Evolutionary conservation across 257 asterid genomes (phyloP).

Genomic region (Solanum dulcamara): DNA sequence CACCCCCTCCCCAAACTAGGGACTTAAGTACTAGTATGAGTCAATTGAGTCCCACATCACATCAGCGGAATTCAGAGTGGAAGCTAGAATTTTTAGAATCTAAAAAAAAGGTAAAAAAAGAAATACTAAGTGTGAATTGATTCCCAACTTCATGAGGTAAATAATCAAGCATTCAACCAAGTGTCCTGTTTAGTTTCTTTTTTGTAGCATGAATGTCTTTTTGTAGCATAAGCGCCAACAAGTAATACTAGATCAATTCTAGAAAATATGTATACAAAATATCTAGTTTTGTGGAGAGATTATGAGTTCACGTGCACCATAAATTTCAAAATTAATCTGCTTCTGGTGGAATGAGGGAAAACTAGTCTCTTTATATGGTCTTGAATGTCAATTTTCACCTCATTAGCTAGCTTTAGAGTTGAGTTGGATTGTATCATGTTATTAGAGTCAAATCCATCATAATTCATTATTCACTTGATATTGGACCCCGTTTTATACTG

Average conservation of each 20-base stretch:
- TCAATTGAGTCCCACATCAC: neutral
- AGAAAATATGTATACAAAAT: neutral
- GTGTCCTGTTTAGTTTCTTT: no score
- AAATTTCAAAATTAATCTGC: no score
- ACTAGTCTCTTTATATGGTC: neutral
- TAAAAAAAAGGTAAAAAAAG: no score
- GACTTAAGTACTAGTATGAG: neutral
- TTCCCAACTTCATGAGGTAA: no score
- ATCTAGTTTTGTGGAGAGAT: neutral
- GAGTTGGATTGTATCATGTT: accelerated
- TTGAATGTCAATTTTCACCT: neutral
- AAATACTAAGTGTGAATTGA: no score
- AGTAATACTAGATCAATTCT: neutral
- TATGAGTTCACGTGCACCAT: accelerated
- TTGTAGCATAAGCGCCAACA: no score
- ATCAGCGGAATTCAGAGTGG: neutral
- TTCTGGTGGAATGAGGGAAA: neutral
- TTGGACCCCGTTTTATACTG: neutral
- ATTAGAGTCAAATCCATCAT: neutral
- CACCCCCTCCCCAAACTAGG: no score
- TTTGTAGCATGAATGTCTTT: no score
- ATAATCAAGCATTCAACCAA: no score
- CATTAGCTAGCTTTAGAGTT: neutral
- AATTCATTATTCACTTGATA: neutral
- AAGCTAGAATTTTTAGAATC: no score